Conservation (phyloP, 768 basidiomycete genomes). For the Xerocomus brunneocitrinus region DNA sequence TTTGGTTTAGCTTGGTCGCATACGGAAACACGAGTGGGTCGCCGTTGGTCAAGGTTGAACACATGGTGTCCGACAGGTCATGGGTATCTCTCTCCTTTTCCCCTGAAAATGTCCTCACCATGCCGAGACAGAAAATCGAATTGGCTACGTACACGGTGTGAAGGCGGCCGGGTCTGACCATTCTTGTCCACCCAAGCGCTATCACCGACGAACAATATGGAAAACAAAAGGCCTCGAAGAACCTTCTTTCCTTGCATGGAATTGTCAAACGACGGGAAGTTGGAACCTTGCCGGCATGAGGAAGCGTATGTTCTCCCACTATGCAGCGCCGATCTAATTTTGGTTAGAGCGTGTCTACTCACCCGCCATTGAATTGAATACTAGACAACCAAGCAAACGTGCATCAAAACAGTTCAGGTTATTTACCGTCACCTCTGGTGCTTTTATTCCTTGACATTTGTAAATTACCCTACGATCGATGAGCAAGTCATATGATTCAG, state of each 20-base stretch:
- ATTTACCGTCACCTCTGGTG: neutral
- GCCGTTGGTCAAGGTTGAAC: neutral
- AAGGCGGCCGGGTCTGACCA: neutral
- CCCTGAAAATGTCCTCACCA: neutral
- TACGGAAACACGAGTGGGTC: neutral
- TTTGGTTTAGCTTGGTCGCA: neutral
- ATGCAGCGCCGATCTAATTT: neutral
- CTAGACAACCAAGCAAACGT: neutral
- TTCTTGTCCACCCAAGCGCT: neutral
- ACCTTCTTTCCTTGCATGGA: neutral
- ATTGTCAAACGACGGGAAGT: neutral
- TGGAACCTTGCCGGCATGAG: slow-evolving; percentile 7
- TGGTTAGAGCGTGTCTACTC: neutral
- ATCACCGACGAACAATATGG: neutral
- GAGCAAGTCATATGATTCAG: neutral
- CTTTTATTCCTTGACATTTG: neutral
- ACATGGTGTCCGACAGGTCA: neutral
- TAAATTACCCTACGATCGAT: neutral
- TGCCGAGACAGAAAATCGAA: neutral
- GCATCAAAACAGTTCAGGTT: slow-evolving; percentile 1
- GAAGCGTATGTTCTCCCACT: neutral
- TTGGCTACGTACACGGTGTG: neutral
- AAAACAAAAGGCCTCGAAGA: neutral
- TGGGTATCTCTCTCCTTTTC: neutral
- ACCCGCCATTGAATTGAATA: neutral